phyloP scores from a whole-genome alignment of 768 basidiomycete species.

The Suillus cothurnatus region DNA sequence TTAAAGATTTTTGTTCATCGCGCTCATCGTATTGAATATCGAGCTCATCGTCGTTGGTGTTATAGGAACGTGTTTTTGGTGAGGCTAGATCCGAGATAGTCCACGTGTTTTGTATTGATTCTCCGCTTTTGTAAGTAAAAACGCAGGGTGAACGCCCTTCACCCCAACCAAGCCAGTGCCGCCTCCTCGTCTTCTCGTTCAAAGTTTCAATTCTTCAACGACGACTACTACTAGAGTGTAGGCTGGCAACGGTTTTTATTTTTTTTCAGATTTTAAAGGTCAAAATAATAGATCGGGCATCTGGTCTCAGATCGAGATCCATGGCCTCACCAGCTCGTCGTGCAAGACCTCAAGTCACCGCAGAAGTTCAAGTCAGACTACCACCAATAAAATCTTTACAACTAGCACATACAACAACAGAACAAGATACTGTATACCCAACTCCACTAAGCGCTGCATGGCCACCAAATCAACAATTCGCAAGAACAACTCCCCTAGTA shows the following conservation, averaged over 20 bases:
- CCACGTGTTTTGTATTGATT: conserved; percentile 5
- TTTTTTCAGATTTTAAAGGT: not conserved
- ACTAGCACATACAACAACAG: conserved; percentile 14
- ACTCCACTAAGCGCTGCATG: conserved; percentile 15
- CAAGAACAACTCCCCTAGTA: conserved; percentile 31
- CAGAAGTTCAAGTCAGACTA: not conserved
- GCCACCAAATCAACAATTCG: conserved; percentile 22
- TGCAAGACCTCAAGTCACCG: not conserved
- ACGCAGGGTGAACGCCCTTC: conserved; percentile 7
- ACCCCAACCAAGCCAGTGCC: not conserved
- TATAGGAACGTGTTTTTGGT: conserved; percentile 1
- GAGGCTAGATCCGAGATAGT: conserved; percentile 5
- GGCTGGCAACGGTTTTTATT: not conserved
- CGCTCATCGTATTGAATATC: not conserved
- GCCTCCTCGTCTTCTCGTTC: conserved; percentile 2
- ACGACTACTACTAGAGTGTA: not conserved
- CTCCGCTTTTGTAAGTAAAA: conserved; percentile 7
- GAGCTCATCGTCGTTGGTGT: too few relatives aligned
- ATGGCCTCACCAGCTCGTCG: conserved; percentile 4
- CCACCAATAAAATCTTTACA: conserved; percentile 24
- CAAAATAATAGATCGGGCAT: conserved; percentile 2
- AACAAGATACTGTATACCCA: conserved; percentile 23
- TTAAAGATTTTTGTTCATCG: not conserved
- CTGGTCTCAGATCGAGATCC: conserved; percentile 36
- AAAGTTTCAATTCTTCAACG: not conserved